Base-by-base conservation (phyloP, 306 rosid genomes). In the Vigna nakashimae region DNA sequence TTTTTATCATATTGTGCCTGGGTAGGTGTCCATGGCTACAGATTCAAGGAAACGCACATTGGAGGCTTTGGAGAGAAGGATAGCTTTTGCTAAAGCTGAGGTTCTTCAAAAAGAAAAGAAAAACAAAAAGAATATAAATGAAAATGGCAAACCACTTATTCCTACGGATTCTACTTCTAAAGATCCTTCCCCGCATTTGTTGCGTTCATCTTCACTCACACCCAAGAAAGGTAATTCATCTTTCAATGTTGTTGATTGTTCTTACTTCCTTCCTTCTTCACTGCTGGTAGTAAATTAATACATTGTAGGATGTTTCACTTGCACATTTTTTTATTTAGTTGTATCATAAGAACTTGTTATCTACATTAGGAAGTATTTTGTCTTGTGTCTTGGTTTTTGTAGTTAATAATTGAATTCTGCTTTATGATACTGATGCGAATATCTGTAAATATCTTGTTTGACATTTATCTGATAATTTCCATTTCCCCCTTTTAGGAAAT, bases 41-140 rank as follows among this genome's bases (percentile, higher is more conserved):
- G 92, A 88, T 80, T 87, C 85, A 66, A 84, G 90, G 65, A 90
- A 89, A 67, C 91, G 91, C 40, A 76, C 91, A 73, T 77, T 92
- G 90, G 94, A 87, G 77, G 97, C 97, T 30, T 85, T 94, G 82
- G 92, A 90, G 84, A 86, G 88, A 68, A 89, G 97, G 67, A 86
- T 91, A 46, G 90, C 88, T 32, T 82, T 82, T 64, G 96, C 91
- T 15, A 71, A 87, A 90, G 86, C 86, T 2, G 92, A 92, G 68
- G 83, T 81, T 38, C 76, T 69, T 74, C 71, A 80, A 28, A 87
- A 89, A 9, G 87, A 90, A 36, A 92, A 90, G 71, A 87, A 79
- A 76, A 68, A 2, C 57, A 83, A 67, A 45, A 83, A 53, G 71
- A 53, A 30, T 42, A 22, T 17, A 18, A 74, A 34, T n/a, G 80